These are phyloP conservation scores for Mortierella sp. DNA, from an alignment of 371 early-diverging fungal genomes.

Conservation along the genomic window DNA sequence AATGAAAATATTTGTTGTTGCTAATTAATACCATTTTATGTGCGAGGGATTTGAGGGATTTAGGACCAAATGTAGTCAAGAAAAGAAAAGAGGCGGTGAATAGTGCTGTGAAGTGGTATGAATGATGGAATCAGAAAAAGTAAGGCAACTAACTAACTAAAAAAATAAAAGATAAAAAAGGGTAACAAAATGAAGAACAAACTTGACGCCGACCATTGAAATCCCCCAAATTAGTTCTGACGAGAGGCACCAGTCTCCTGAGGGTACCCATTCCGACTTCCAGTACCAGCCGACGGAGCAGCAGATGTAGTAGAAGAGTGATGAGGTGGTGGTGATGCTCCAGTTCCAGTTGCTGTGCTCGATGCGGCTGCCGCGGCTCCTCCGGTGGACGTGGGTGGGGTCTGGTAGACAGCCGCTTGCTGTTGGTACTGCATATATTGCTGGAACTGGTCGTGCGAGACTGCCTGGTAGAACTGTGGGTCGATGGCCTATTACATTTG, in stretches of 20 bases:
- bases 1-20: no score
- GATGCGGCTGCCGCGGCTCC: conserved; percentile 6
- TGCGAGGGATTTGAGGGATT: no score
- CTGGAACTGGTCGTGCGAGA: conserved; percentile 53
- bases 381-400: conserved; percentile 9
- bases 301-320: neutral
- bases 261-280: conserved; percentile 8
- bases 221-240: neutral
- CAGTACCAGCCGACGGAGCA: neutral
- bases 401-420: conserved; percentile 20
- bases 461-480: conserved; percentile 49
- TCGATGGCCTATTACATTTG: conserved; percentile 24
- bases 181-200: neutral
- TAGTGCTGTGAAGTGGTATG: neutral
- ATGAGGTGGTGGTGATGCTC: neutral
- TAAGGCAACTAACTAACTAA: neutral
- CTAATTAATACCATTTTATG: no score
- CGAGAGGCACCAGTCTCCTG: neutral
- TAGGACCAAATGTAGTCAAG: no score
- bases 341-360: neutral
- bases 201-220: neutral
- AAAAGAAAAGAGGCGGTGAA: no score
- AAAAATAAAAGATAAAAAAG: neutral
- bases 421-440: conserved; percentile 58
- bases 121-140: neutral